phyloP scores from a whole-genome alignment of 2,329 filamentous ascomycete species.

The Cladosporium sp. region DNA sequence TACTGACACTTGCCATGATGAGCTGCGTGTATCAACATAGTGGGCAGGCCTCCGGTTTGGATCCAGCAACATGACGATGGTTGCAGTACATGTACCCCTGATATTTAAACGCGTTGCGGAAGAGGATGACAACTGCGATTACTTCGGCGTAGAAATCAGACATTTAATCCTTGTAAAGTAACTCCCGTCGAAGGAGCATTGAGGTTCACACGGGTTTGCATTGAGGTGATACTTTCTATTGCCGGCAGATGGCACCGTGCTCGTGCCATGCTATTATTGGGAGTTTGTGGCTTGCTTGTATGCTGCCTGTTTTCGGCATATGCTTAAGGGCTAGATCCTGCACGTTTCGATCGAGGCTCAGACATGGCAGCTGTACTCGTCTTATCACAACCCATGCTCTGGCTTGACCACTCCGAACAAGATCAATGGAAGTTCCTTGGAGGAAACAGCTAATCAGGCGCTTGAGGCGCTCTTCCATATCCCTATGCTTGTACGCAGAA shows the following conservation, averaged over 20 bases:
- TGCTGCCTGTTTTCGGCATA: neutral
- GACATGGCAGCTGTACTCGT: neutral
- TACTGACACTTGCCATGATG: neutral
- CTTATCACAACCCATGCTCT: neutral
- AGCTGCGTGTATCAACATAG: neutral
- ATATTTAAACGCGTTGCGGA: too few species aligned
- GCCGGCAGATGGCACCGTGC: neutral
- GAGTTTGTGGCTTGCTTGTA: neutral
- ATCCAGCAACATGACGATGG: neutral
- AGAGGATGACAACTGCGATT: too few species aligned
- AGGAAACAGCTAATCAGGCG: neutral
- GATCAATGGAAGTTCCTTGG: too few species aligned
- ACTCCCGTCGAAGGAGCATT: neutral
- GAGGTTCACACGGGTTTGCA: neutral
- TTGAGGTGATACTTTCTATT: neutral
- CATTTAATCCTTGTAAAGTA: neutral
- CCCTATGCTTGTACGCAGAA: neutral
- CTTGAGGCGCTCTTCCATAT: neutral
- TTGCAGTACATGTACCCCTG: too few species aligned
- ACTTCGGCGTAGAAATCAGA: neutral
- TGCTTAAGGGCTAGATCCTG: neutral
- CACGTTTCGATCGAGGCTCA: neutral
- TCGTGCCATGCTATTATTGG: neutral
- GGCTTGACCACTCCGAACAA: neutral
- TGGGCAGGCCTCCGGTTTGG: too few species aligned